Conservation (phyloP, 352 stramenopile species). For the Phytopythium ostracodes region DNA sequence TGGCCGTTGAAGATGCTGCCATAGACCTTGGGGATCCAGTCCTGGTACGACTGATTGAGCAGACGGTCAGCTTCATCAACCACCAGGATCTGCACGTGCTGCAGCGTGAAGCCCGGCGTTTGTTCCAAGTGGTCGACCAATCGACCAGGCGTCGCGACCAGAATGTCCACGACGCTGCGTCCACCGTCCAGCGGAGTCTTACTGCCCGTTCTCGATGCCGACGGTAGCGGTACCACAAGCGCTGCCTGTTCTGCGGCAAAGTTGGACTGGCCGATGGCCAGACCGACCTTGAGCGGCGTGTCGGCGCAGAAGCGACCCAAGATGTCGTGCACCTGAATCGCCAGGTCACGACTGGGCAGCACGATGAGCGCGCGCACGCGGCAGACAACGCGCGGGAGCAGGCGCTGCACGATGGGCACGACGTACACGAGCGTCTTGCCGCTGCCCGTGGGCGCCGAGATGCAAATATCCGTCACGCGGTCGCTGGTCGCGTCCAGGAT, state of each 20-base stretch:
- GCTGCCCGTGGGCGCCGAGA: conserved; percentile 95
- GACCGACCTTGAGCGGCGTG: conserved; percentile 85
- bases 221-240: conserved; percentile 35
- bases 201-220: neutral
- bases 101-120: conserved; percentile 96
- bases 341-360: conserved; percentile 95
- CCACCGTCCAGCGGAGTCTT: conserved; percentile 38
- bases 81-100: conserved; percentile 96
- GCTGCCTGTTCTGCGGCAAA: conserved; percentile 76
- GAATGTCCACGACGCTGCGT: conserved; percentile 91
- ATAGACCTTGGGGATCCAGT: conserved; percentile 94
- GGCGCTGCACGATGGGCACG: conserved; percentile 92
- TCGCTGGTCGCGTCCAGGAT: conserved; percentile 83
- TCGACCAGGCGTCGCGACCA: conserved; percentile 96
- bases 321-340: conserved; percentile 86
- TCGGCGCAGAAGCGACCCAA: conserved; percentile 51
- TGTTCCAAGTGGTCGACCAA: conserved; percentile 96
- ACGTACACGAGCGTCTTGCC: conserved; percentile 98
- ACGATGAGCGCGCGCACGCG: conserved; percentile 94
- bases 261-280: conserved; percentile 91
- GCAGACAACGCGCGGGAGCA: conserved; percentile 76
- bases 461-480: conserved; percentile 92
- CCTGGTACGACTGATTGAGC: conserved; percentile 96
- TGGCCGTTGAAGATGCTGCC: conserved; percentile 74
- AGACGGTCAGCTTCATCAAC: conserved; percentile 97